These are phyloP conservation scores for Claviceps monticola DNA, from an alignment of 2,329 filamentous ascomycete species.

Conservation along the genomic window DNA sequence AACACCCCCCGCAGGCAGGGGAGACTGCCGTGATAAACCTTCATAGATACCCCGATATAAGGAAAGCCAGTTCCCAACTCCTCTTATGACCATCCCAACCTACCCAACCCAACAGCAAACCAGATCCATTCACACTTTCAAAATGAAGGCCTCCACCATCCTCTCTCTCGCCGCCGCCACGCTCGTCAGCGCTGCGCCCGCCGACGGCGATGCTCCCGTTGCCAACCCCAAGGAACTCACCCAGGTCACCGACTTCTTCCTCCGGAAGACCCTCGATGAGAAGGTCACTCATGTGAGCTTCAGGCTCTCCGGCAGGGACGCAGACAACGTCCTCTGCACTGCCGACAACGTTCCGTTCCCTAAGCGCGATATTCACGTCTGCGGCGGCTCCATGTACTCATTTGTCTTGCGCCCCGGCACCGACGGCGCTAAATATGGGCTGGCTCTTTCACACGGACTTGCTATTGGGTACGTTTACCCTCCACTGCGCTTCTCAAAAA, in stretches of 20 bases:
- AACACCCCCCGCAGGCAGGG: too few species aligned
- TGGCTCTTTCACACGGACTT: neutral
- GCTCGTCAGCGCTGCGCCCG: neutral
- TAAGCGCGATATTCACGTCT: conserved; percentile 9
- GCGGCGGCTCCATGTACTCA: conserved; percentile 16
- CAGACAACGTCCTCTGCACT: conserved; percentile 8
- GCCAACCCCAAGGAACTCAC: conserved; percentile 11
- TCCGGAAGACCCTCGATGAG: conserved; percentile 10
- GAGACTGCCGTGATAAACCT: too few species aligned
- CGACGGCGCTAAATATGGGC: neutral
- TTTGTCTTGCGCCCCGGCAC: conserved; percentile 12
- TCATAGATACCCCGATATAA: too few species aligned
- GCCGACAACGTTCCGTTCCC: conserved; percentile 2
- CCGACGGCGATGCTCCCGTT: neutral
- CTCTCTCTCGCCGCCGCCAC: neutral
- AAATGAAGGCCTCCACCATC: neutral
- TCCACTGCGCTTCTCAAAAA: too few species aligned
- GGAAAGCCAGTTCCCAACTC: neutral
- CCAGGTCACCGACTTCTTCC: conserved; percentile 11
- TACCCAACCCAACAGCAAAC: too few species aligned
- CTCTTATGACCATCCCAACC: too few species aligned
- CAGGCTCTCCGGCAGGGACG: conserved; percentile 10
- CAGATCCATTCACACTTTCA: neutral
- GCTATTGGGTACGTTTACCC: conserved; percentile 10
- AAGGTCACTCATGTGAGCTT: conserved; percentile 9